Evolutionary conservation across 495 filamentous ascomycete genomes (phyloP), one percentile per base, ranked within the genome.

Genomic region (Platismatia glauca): DNA sequence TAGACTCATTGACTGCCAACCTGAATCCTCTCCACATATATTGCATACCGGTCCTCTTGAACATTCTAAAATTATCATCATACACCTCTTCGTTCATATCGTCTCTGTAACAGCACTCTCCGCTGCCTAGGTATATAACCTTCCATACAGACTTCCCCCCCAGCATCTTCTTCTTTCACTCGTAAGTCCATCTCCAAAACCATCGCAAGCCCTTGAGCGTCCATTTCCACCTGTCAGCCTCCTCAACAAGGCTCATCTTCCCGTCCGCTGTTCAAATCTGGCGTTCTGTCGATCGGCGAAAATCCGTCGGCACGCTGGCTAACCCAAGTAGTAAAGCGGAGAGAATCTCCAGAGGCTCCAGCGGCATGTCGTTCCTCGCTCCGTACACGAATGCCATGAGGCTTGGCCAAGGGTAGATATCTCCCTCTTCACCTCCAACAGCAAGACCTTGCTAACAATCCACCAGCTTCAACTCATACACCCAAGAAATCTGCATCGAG

Each of bases 351-450:
- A 29, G 46, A 29, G 46, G 24, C 12, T 50, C 46, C 22, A 50
- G 22, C 34, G 50, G 53, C 50, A 62, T 62, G 60, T 62, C 60
- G 29, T 62, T 67, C 31, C 65, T 63, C 41, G 70, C 67, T 18
- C 70, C 70, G 22, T 72, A 72, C 64, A 71, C 67, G 33, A 68
- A 67, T 62, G 61, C 67, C 39, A 72, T 72, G 70, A 65, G 68
- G 22, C 63, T 72, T 55, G 70, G 70, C 35, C 61, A 69, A 64
- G 65, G 60, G 60, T 62, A 48, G 18, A 0, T 11, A n/a, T 38
- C 20, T 37, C 31, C 16, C 35, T 38, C 55, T 38, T n/a, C n/a
- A 2, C 44, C 13, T 3, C 11, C 44, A 12, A 6, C 43, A 13
- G 7, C 20, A 16, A 2, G 22, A 43, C n/a, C 16, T 22, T 1